Conservation (phyloP, 306 rosid species). For the Vigna unguiculata region DNA sequence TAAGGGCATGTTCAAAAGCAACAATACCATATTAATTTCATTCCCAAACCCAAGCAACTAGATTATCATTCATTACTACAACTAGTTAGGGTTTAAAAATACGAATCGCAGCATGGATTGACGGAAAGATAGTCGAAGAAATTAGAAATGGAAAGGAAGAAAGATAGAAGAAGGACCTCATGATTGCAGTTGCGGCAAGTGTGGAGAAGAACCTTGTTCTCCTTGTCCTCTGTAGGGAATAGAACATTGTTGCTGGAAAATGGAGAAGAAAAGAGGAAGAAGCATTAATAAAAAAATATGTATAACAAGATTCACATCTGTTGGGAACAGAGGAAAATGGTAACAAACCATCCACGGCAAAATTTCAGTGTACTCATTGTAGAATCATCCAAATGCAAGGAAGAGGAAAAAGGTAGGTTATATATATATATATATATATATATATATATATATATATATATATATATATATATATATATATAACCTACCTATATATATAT, state of each 20-base stretch:
- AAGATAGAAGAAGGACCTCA: constrained; percentile 53
- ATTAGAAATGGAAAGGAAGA: neutral
- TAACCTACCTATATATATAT: too few species aligned
- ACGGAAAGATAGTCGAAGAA: neutral
- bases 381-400: neutral
- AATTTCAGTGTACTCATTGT: constrained; percentile 90
- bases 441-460: too few species aligned
- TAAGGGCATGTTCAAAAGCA: constrained; percentile 3
- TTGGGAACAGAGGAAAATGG: neutral
- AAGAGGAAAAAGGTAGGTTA: neutral
- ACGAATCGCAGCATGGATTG: neutral
- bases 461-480: too few species aligned
- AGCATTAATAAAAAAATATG: neutral
- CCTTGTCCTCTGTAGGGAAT: constrained; percentile 79
- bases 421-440: too few species aligned
- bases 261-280: neutral
- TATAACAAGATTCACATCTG: neutral
- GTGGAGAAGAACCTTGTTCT: constrained; percentile 68
- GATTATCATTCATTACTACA: neutral
- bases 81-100: neutral
- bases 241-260: constrained; percentile 76
- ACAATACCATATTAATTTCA: neutral
- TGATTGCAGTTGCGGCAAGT: constrained; percentile 86
- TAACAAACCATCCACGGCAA: constrained; percentile 76
- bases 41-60: neutral